Percentiles rank a stretch among this genome's conserved stretches.
phyloP scores from a whole-genome alignment of 2,329 filamentous ascomycete species.

The Venturia carpophila region DNA sequence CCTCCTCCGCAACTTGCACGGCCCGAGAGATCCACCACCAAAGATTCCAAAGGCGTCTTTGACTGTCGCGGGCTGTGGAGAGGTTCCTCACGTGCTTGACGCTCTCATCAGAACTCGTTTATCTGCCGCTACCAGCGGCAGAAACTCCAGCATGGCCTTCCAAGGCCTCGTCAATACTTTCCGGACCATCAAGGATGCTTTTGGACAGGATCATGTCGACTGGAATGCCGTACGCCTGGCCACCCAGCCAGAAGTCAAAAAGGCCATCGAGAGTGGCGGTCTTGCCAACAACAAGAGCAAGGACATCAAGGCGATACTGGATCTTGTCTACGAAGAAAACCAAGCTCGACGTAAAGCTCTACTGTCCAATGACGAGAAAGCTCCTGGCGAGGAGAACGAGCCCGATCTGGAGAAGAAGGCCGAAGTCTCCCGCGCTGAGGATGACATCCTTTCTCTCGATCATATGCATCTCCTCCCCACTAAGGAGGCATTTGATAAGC shows the following conservation, averaged over 20 bases:
- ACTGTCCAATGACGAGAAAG: constrained; percentile 25
- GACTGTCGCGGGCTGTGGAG: constrained; percentile 61
- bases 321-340: constrained; percentile 64
- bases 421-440: constrained; percentile 47
- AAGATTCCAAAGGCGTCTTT: constrained; percentile 55
- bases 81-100: constrained; percentile 58
- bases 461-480: constrained; percentile 50
- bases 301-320: constrained; percentile 64
- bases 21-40: constrained; percentile 55
- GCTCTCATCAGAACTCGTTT: constrained; percentile 55
- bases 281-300: constrained; percentile 63
- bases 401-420: constrained; percentile 47
- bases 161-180: constrained; percentile 56
- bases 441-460: constrained; percentile 56
- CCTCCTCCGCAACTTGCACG: constrained; percentile 59
- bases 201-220: constrained; percentile 64
- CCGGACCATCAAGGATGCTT: constrained; percentile 53
- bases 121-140: constrained; percentile 52
- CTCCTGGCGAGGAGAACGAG: constrained; percentile 19
- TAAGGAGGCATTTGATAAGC: constrained; percentile 49
- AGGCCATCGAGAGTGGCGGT: constrained; percentile 64
- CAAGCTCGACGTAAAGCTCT: constrained; percentile 47
- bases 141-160: constrained; percentile 59
- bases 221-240: constrained; percentile 63
- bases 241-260: constrained; percentile 52